These are phyloP conservation scores for Helminthosporium solani DNA, from an alignment of 2,329 filamentous ascomycete species.

Conservation along the genomic window DNA sequence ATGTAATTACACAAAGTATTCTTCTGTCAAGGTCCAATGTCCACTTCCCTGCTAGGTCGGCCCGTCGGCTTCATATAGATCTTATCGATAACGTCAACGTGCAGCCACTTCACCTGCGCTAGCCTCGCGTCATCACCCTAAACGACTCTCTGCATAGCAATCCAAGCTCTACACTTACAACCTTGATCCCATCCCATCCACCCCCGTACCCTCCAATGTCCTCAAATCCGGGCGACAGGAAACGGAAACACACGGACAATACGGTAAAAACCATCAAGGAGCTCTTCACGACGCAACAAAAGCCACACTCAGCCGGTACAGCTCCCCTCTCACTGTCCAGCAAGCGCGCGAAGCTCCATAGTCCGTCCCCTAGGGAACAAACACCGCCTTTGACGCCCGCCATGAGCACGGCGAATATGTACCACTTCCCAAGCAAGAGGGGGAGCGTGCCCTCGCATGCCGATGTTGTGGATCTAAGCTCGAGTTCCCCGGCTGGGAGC, in stretches of 20 bases:
- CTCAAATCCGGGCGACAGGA: slow-evolving; percentile 31
- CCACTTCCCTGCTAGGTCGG: too few species aligned
- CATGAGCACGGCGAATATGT: slow-evolving; percentile 39
- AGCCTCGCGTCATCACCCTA: not conserved
- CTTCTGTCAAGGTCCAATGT: too few species aligned
- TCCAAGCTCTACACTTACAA: not conserved
- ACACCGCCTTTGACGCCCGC: slow-evolving; percentile 12
- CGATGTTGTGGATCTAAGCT: slow-evolving; percentile 31
- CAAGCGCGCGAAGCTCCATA: slow-evolving; percentile 35
- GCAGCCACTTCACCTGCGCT: not conserved
- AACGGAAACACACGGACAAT: slow-evolving; percentile 41
- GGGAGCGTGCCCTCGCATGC: slow-evolving; percentile 13
- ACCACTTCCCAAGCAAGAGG: slow-evolving; percentile 37
- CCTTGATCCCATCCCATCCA: slow-evolving; percentile 2
- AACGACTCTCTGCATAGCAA: not conserved
- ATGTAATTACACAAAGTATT: too few species aligned
- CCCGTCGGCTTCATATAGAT: not conserved
- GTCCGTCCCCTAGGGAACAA: slow-evolving; percentile 13
- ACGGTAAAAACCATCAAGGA: slow-evolving; percentile 37
- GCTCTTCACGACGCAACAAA: slow-evolving; percentile 39
- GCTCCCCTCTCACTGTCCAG: slow-evolving; percentile 29
- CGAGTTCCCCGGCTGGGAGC: slow-evolving; percentile 42
- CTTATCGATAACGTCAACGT: not conserved
- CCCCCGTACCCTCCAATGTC: slow-evolving; percentile 34
- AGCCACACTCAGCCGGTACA: slow-evolving; percentile 28